These are phyloP conservation scores for Solanum etuberosum DNA, from an alignment of 257 asterid species.

Conservation along the genomic window DNA sequence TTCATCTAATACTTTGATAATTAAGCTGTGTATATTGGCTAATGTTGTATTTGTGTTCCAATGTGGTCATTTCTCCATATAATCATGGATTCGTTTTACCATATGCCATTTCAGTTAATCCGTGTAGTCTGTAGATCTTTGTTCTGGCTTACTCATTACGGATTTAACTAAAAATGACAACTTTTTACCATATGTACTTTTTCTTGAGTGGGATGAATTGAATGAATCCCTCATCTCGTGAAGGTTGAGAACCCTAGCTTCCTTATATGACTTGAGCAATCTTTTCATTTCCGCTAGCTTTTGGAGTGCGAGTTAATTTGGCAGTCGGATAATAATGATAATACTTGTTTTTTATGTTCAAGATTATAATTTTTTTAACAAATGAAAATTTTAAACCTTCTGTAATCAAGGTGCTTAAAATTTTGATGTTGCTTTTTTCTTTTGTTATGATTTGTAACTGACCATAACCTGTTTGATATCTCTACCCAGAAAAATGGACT, in stretches of 20 bases:
- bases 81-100: neutral
- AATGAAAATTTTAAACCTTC: neutral
- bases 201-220: neutral
- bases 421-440: neutral
- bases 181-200: neutral
- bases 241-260: neutral
- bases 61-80: neutral
- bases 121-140: neutral
- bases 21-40: neutral
- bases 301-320: neutral
- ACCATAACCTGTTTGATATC: conserved; percentile 24
- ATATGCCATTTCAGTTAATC: neutral
- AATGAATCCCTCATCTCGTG: neutral
- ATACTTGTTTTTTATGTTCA: neutral
- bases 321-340: neutral
- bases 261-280: neutral
- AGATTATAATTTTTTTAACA: neutral
- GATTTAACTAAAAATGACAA: neutral
- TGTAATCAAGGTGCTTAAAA: neutral
- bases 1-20: neutral
- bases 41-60: neutral
- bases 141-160: neutral
- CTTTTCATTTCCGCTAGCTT: neutral
- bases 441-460: conserved; percentile 2
- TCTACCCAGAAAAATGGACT: conserved; percentile 59